These are phyloP conservation scores for Volvox carteri DNA, from an alignment of 163 green algal species.

Conservation along the genomic window DNA sequence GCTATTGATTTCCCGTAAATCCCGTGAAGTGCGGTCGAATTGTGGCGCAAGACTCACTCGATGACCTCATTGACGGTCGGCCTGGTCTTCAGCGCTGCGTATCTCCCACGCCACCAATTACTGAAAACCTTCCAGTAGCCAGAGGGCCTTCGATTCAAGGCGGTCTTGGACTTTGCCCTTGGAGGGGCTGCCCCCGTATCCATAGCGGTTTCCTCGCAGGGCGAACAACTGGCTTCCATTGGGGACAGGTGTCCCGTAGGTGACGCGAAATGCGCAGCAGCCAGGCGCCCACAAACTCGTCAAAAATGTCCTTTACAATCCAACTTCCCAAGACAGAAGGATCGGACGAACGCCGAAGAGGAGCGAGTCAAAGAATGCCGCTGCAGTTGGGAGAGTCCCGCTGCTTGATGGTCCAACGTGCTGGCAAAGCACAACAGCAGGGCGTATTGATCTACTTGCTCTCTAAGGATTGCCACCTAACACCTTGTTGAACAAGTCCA, in stretches of 20 bases:
- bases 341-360: background rate
- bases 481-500: too few species aligned
- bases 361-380: background rate
- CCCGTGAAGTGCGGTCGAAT: background rate
- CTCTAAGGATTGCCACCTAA: too few species aligned
- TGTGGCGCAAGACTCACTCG: slow-evolving; percentile 45
- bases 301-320: too few species aligned
- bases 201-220: slow-evolving; percentile 31
- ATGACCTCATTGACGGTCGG: slow-evolving; percentile 49
- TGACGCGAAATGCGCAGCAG: background rate
- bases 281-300: background rate
- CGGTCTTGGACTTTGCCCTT: slow-evolving; percentile 10
- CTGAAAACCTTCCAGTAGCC: slow-evolving; percentile 47
- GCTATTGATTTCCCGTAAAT: background rate
- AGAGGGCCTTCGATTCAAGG: slow-evolving; percentile 16
- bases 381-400: too few species aligned
- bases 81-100: slow-evolving; percentile 1
- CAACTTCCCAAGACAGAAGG: background rate
- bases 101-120: slow-evolving; percentile 29
- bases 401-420: too few species aligned
- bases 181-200: background rate
- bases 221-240: slow-evolving; percentile 30
- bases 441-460: too few species aligned
- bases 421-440: too few species aligned
- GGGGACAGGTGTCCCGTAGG: slow-evolving; percentile 7